Conservation (phyloP, 106 monocot genomes). For the Acorus gramineus region DNA sequence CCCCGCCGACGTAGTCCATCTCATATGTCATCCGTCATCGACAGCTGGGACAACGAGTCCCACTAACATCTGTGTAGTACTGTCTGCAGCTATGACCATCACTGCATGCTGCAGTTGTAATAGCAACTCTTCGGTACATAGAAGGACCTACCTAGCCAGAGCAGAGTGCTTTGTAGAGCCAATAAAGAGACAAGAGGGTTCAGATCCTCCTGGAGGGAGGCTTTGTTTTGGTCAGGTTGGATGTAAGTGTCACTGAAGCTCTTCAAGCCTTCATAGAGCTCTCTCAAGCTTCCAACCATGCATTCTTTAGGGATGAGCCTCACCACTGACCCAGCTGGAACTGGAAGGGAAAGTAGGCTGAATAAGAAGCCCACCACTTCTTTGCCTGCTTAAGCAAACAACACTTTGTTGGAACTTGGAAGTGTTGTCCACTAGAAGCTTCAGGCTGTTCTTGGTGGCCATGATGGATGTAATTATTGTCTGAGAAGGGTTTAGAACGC, state of each 20-base stretch:
- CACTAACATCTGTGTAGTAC: background rate
- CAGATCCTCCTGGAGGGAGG: background rate
- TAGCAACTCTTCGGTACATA: too few relatives aligned
- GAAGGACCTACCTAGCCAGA: too few relatives aligned
- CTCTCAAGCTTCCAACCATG: conserved; percentile 10
- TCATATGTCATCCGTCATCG: background rate
- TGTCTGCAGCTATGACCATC: too few relatives aligned
- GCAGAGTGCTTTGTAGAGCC: background rate
- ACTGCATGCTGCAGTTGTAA: too few relatives aligned
- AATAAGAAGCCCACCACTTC: conserved; percentile 31
- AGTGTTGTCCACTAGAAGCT: too few relatives aligned
- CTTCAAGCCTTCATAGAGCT: too few relatives aligned
- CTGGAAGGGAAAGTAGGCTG: conserved; percentile 23
- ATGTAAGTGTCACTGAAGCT: too few relatives aligned
- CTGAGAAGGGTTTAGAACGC: too few relatives aligned
- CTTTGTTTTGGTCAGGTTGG: background rate
- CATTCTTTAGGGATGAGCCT: conserved; percentile 9
- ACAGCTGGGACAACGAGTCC: background rate
- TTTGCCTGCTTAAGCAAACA: conserved; percentile 24
- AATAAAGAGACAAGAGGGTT: conserved; percentile 7
- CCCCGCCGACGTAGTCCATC: background rate
- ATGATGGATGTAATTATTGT: too few relatives aligned
- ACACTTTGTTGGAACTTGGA: conserved; percentile 2
- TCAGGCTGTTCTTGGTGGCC: too few relatives aligned
- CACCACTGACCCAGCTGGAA: background rate